Conservation (phyloP, 2,329 filamentous ascomycete genomes). For the Nemania abortiva region DNA sequence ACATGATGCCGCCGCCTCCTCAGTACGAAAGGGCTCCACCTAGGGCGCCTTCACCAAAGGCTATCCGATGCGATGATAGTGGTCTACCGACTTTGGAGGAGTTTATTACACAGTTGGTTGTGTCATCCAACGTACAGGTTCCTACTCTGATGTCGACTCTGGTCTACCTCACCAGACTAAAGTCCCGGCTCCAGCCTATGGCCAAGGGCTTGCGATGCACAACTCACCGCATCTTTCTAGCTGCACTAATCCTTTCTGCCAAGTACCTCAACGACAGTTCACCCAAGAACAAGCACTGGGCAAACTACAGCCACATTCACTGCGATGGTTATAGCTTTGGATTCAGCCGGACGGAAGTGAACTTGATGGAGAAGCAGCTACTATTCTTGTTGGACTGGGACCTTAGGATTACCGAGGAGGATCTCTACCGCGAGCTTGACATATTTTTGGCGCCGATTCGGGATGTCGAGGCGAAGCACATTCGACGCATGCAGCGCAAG, state of each 20-base stretch:
- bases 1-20: slow-evolving; percentile 63
- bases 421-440: slow-evolving; percentile 89
- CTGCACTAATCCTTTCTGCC: slow-evolving; percentile 84
- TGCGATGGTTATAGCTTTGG: slow-evolving; percentile 77
- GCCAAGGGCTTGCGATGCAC: slow-evolving; percentile 97
- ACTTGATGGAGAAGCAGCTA: slow-evolving; percentile 99
- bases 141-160: slow-evolving; percentile 97
- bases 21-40: slow-evolving; percentile 62
- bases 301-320: slow-evolving; percentile 86
- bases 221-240: slow-evolving; percentile 96
- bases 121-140: slow-evolving; percentile 95
- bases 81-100: slow-evolving; percentile 83
- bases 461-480: slow-evolving; percentile 64
- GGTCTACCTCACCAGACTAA: slow-evolving; percentile 90
- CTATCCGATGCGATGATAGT: slow-evolving; percentile 60
- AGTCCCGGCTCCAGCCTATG: slow-evolving; percentile 87
- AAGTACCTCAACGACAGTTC: slow-evolving; percentile 99
- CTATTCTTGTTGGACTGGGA: slow-evolving; percentile 97
- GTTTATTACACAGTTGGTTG: slow-evolving; percentile 92
- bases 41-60: slow-evolving; percentile 60
- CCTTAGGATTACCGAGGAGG: slow-evolving; percentile 83
- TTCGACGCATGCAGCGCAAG: slow-evolving; percentile 62
- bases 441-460: slow-evolving; percentile 90
- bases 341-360: slow-evolving; percentile 95
- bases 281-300: slow-evolving; percentile 99